These are phyloP conservation scores for Selaginella moellendorffii DNA, from an alignment of 75 land plant species.

Conservation along the genomic window DNA sequence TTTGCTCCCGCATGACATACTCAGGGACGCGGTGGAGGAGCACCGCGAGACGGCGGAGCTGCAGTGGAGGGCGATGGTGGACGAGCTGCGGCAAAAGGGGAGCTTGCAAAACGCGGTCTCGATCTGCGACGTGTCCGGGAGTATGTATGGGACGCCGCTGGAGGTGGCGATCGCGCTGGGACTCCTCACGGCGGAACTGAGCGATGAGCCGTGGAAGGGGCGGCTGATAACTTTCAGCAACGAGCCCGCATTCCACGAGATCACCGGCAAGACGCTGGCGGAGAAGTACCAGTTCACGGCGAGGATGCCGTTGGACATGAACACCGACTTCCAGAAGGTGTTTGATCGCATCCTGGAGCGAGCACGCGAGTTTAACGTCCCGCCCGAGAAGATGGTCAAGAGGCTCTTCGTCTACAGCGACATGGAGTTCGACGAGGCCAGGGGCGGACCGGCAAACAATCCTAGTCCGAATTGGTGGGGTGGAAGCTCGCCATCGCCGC, in stretches of 20 bases:
- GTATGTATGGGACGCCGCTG: slow-evolving; percentile 52
- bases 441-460: not conserved
- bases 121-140: slow-evolving; percentile 62
- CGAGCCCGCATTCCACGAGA: slow-evolving; percentile 29
- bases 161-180: slow-evolving; percentile 61
- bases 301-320: slow-evolving; percentile 46
- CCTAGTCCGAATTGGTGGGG: too few relatives aligned
- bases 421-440: slow-evolving; percentile 56
- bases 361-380: slow-evolving; percentile 17
- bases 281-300: slow-evolving; percentile 24
- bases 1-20: slow-evolving; percentile 48
- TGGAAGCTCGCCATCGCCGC: too few relatives aligned
- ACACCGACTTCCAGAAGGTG: slow-evolving; percentile 50
- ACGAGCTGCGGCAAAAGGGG: slow-evolving; percentile 33
- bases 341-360: slow-evolving; percentile 11
- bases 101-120: slow-evolving; percentile 39
- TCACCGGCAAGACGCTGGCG: slow-evolving; percentile 26
- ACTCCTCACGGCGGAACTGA: slow-evolving; percentile 39
- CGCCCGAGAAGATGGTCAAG: slow-evolving; percentile 43
- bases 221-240: slow-evolving; percentile 47
- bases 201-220: slow-evolving; percentile 63
- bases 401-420: slow-evolving; percentile 54
- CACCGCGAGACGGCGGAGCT: slow-evolving; percentile 39
- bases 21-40: slow-evolving; percentile 16
- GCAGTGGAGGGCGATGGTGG: slow-evolving; percentile 58